These are phyloP conservation scores for Russula sp. DNA, from an alignment of 768 basidiomycete species.

Conservation along the genomic window DNA sequence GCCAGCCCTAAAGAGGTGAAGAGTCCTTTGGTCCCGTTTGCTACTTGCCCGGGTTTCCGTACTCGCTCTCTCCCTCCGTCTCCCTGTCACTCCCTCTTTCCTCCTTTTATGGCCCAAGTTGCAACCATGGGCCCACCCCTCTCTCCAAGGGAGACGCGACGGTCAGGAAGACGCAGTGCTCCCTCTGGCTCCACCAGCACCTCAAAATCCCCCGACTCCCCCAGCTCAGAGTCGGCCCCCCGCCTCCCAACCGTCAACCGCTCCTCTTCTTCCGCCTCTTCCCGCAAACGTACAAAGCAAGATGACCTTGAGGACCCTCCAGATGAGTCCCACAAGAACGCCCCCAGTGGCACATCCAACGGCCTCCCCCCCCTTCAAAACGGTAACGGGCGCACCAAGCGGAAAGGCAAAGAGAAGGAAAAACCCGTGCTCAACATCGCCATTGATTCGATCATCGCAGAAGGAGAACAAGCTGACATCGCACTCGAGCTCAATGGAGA, in stretches of 20 bases:
- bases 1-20: conserved; percentile 22
- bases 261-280: conserved; percentile 25
- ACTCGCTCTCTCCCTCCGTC: conserved; percentile 10
- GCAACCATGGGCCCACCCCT: conserved; percentile 71
- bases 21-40: conserved; percentile 11
- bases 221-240: conserved; percentile 39
- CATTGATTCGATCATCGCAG: conserved; percentile 25
- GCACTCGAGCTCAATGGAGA: conserved; percentile 28
- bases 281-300: conserved; percentile 55
- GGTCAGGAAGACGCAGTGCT: conserved; percentile 66
- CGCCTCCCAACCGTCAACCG: conserved; percentile 26
- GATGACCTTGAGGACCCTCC: conserved; percentile 63
- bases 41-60: conserved; percentile 9
- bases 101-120: conserved; percentile 46
- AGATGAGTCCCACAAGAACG: conserved; percentile 46
- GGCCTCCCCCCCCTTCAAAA: conserved; percentile 21
- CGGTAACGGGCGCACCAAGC: conserved; percentile 42
- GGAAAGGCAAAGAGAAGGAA: conserved; percentile 63
- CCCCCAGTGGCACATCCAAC: conserved; percentile 28
- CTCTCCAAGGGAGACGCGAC: conserved; percentile 69
- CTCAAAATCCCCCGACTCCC: conserved; percentile 70
- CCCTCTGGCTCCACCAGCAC: conserved; percentile 59
- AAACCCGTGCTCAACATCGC: conserved; percentile 26
- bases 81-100: conserved; percentile 8
- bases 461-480: conserved; percentile 27